phyloP scores from a whole-genome alignment of 1,284 basidiomycete genomes.

The Melampsora medusae region DNA sequence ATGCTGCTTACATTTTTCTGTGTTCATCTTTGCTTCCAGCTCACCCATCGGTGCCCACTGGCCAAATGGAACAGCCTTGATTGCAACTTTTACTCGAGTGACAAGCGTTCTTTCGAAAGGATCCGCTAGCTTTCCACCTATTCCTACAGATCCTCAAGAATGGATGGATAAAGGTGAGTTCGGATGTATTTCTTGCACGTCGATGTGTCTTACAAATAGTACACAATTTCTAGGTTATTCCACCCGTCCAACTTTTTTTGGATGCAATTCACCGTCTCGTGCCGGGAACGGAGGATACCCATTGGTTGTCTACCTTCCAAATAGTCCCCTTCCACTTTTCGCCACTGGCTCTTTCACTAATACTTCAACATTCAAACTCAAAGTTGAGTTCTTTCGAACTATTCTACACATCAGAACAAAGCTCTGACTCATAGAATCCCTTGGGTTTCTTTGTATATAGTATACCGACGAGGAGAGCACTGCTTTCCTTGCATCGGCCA shows the following conservation, averaged over 20 bases:
- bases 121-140: constrained; percentile 19
- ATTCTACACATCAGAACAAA: too few species aligned
- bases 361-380: constrained; percentile 28
- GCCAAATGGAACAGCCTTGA: constrained; percentile 64
- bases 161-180: constrained; percentile 23
- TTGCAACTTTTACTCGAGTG: constrained; percentile 51
- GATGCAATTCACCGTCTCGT: constrained; percentile 58
- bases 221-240: constrained; percentile 61
- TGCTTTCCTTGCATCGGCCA: constrained; percentile 45
- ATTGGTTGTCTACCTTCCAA: constrained; percentile 34
- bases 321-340: constrained; percentile 4
- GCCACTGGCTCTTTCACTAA: constrained; percentile 6
- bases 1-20: background rate
- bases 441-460: background rate
- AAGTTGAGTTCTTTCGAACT: constrained; percentile 17
- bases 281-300: constrained; percentile 38
- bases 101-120: background rate
- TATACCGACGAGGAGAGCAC: constrained; percentile 8
- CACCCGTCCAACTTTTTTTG: constrained; percentile 71
- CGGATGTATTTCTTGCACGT: background rate
- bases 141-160: constrained; percentile 25
- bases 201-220: background rate
- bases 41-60: constrained; percentile 56
- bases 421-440: too few species aligned
- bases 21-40: background rate